Evolutionary conservation across 75 land plant genomes (phyloP).

Genomic region (Pinus taeda): DNA sequence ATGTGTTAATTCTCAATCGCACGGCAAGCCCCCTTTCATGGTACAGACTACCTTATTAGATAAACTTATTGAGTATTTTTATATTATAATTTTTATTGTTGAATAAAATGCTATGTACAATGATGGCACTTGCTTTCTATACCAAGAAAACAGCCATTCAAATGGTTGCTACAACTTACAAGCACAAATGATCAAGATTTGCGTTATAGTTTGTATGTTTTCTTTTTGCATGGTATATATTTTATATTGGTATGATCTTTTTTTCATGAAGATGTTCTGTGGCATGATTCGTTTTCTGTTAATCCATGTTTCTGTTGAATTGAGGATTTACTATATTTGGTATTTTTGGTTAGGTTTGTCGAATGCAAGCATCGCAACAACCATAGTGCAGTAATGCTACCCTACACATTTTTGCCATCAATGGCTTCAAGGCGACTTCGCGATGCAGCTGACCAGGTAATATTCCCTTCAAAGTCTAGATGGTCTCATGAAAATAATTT

Average conservation of each 20-base stretch:
- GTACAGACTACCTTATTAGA: conserved; percentile 31
- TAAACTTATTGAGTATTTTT: conserved; percentile 4
- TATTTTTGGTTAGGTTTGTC: conserved; percentile 60
- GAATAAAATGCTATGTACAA: background rate
- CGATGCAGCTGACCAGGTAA: conserved; percentile 74
- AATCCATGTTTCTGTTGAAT: background rate
- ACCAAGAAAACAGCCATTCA: too few species aligned
- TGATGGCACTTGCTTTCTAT: background rate
- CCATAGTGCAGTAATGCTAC: conserved; percentile 56
- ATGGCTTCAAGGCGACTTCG: conserved; percentile 73
- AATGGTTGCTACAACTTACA: too few species aligned
- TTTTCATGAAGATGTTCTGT: background rate
- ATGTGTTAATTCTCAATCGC: conserved; percentile 73
- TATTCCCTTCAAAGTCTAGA: background rate
- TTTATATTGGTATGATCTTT: background rate
- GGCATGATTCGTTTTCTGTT: background rate
- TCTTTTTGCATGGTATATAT: background rate
- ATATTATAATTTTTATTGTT: background rate
- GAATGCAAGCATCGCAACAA: conserved; percentile 91
- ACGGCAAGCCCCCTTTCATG: conserved; percentile 93
- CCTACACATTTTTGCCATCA: conserved; percentile 84
- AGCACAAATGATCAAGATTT: background rate
- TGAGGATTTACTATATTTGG: background rate
- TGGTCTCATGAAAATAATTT: background rate
- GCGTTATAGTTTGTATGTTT: background rate